Base-by-base conservation (phyloP, 2,329 filamentous ascomycete genomes). In the Cladosporium sp. region DNA sequence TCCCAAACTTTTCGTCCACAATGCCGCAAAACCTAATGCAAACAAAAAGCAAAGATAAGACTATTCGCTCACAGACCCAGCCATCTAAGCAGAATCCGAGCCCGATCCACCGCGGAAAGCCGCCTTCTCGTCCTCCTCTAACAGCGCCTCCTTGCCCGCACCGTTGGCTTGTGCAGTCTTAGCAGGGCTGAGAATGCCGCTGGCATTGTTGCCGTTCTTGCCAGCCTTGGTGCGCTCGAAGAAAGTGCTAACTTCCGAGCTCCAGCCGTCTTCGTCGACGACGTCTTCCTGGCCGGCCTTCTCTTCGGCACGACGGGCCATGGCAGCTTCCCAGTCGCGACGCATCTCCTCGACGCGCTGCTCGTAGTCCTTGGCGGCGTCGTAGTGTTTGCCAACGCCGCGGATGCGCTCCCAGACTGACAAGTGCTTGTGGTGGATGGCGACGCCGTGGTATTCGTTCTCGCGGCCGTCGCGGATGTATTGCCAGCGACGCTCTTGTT, bases 401-500 rank as follows among this genome's bases (percentile, higher is more conserved):
- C 80, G 78, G 55, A 88, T 69, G 54, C 88, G 84, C 78, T 97
- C 92, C 86, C 88, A 97, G 45, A 91, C 67, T 6, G 86, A 92
- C 55, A 97, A 74, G 66, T 97, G 92, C 68, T 86, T 50, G 41
- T 88, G 85, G 76, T 97, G 90, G 53, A 97, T 83, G 53, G 92
- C 92, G 48, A 95, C 84, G 58, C 92, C 92, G 72, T 95, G 91
- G 75, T 97, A 97, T 42, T 96, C 88, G 25, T 82, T 55, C 58
- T 84, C 84, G 53, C 83, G 82, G 54, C 89, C 90, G 2, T 81
- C 76, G 53, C 88, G 85, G 67, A 97, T 88, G 72, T 85, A 96
- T 50, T 78, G 72, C 91, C 92, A 97, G 63, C 92, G 84, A 57
- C 92, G 87, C 73, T 97, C 92, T 73, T 96, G 91, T 71, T 97